Conservation (phyloP, 257 asterid genomes). For the Nyctanthes arbortristis region DNA sequence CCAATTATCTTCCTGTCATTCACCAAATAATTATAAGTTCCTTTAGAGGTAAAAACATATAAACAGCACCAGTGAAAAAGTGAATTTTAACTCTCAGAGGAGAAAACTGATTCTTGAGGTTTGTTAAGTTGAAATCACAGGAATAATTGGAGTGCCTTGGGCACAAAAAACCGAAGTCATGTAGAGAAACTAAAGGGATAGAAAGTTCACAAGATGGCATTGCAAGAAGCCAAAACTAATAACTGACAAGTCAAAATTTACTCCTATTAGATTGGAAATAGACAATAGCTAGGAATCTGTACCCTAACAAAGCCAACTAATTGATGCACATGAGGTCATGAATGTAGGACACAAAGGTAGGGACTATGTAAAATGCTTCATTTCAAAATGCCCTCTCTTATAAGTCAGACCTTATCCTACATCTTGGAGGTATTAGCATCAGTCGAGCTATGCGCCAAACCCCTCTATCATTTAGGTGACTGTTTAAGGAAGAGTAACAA, state of each 20-base stretch:
- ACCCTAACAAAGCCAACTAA: neutral
- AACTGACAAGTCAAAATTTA: neutral
- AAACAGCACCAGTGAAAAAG: neutral
- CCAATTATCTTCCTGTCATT: slow-evolving; percentile 71
- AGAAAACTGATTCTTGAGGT: neutral
- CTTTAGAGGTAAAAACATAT: no score
- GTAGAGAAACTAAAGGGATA: neutral
- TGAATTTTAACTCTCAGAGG: neutral
- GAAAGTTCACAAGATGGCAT: neutral
- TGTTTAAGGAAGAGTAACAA: no score
- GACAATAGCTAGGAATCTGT: neutral
- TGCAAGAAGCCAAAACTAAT: neutral
- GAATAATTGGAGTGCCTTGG: neutral
- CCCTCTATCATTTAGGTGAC: neutral
- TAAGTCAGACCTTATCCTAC: neutral
- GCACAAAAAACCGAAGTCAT: neutral
- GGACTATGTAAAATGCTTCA: neutral
- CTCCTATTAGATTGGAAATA: neutral
- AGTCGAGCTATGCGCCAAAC: neutral
- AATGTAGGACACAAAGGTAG: neutral
- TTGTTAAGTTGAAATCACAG: no score
- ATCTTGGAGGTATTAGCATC: neutral
- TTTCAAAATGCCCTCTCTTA: neutral
- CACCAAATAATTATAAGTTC: neutral
- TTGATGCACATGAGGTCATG: neutral